Evolutionary conservation across 2,329 filamentous ascomycete species (phyloP).

Genomic region (Aspergillus sp.): DNA sequence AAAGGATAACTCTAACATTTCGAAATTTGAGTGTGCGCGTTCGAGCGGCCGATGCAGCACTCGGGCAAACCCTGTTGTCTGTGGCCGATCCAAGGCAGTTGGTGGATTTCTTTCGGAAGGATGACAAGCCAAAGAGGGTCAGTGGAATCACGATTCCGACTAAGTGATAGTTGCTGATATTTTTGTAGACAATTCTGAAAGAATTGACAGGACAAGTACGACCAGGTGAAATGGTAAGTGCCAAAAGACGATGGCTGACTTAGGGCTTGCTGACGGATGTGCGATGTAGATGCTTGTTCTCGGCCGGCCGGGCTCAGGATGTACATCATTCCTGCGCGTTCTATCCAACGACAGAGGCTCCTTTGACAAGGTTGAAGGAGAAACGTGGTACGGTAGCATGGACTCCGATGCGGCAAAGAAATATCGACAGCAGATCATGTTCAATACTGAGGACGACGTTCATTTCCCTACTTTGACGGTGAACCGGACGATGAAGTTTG

Average conservation of each 20-base stretch:
- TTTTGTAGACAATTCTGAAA: constrained; percentile 39
- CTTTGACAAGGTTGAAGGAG: constrained; percentile 58
- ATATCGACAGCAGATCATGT: constrained; percentile 54
- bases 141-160: not conserved
- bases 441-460: constrained; percentile 74
- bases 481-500: constrained; percentile 71
- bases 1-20: constrained; percentile 38
- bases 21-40: constrained; percentile 36
- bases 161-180: not conserved
- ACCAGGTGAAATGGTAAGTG: constrained; percentile 45
- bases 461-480: constrained; percentile 75
- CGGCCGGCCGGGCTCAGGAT: constrained; percentile 67
- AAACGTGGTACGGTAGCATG: constrained; percentile 54
- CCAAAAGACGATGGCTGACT: too few species aligned
- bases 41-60: constrained; percentile 36
- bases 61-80: constrained; percentile 36
- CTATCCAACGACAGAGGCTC: constrained; percentile 64
- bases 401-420: constrained; percentile 47
- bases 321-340: constrained; percentile 68
- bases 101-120: constrained; percentile 19
- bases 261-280: not conserved
- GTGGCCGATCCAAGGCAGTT: constrained; percentile 33
- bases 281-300: constrained; percentile 58
- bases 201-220: constrained; percentile 41
- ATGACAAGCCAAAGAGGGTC: constrained; percentile 30